Percentiles rank a stretch among this genome's conserved stretches.
Evolutionary conservation across 805 yeast genomes (phyloP).

Genomic region (Cyberlindnera euphorbiiphila): DNA sequence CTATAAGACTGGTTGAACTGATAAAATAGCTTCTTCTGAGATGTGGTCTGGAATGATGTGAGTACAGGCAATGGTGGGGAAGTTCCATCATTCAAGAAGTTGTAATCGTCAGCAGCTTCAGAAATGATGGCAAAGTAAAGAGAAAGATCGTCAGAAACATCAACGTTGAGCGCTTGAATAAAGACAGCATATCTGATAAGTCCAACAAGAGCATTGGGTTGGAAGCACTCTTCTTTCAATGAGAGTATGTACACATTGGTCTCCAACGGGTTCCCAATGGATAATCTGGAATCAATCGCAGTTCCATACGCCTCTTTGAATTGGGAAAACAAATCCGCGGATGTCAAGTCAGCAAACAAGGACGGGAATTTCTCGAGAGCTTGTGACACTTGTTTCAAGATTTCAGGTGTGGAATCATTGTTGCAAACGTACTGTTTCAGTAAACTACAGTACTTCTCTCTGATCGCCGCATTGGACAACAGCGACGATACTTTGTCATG

Average conservation of each 20-base stretch:
- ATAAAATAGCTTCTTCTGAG: neutral
- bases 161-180: slow-evolving; percentile 20
- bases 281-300: slow-evolving; percentile 33
- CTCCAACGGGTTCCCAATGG: slow-evolving; percentile 46
- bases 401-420: slow-evolving; percentile 4
- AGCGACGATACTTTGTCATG: slow-evolving; percentile 7
- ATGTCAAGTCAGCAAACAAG: slow-evolving; percentile 1
- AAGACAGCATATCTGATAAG: slow-evolving; percentile 27
- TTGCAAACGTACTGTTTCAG: slow-evolving; percentile 6
- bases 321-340: slow-evolving; percentile 19
- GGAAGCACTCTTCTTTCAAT: slow-evolving; percentile 11
- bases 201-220: slow-evolving; percentile 15
- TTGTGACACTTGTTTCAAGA: slow-evolving; percentile 9
- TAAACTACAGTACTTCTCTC: slow-evolving; percentile 6
- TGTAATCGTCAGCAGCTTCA: slow-evolving; percentile 38
- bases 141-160: slow-evolving; percentile 11
- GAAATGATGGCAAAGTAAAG: slow-evolving; percentile 32
- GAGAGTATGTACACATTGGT: slow-evolving; percentile 34
- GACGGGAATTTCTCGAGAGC: slow-evolving; percentile 19
- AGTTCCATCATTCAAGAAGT: slow-evolving; percentile 27
- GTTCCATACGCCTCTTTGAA: slow-evolving; percentile 29
- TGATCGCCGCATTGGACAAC: slow-evolving; percentile 7
- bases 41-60: neutral
- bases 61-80: neutral
- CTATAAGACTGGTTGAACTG: slow-evolving; percentile 23